Evolutionary conservation across 192 early-diverging fungal genomes (phyloP), one percentile per base, ranked within the genome.

Genomic region (Backusella tuberculispora): DNA sequence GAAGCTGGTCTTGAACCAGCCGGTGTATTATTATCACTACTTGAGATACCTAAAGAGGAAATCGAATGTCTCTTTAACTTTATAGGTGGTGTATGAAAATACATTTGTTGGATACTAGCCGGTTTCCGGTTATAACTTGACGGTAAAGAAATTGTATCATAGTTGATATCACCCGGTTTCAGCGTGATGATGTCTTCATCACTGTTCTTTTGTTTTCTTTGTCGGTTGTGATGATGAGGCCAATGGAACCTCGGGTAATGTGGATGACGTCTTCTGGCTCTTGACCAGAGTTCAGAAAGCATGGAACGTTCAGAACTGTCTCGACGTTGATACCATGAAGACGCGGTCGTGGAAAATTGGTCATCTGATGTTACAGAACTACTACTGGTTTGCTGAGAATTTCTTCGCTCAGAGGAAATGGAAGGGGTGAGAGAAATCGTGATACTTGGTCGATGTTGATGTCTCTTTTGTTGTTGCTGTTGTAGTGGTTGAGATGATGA

Each of bases 161-260:
- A 17, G 50, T 56, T 17, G 2, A 24, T 17, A 17, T 56, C 50
- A 21, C 24, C 50, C 6, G 17, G 50, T 17, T 2, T 56, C 50
- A 56, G 14, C 6, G 50, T 21, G 6, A 24, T 56, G 14, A 56
- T 14, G 50, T 60, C 53, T 4, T 0, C 12, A 60, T 60, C 53
- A 8, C 53, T n/a, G 4, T 60, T 60, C n/a, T 60, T 60, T 60
- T 13, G 17, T 12, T 60, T 60, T 7, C 29, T 34, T 34, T 34
- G 29, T 34, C 29, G n/a, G 0, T 41, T 37, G 1, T 13, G 34
- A 40, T 41, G 34, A 40, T 66, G 38, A 41, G 69, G 69, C 69
- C 69, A 71, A 53, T 71, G 69, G 37, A 71, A 71, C 29, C 47
- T 26, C 12, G 69, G 69, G 17, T 71, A 71, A n/a, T 71, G 69